Conservation (phyloP, 2,329 filamentous ascomycete species). For the Thielaviopsis euricoi region DNA sequence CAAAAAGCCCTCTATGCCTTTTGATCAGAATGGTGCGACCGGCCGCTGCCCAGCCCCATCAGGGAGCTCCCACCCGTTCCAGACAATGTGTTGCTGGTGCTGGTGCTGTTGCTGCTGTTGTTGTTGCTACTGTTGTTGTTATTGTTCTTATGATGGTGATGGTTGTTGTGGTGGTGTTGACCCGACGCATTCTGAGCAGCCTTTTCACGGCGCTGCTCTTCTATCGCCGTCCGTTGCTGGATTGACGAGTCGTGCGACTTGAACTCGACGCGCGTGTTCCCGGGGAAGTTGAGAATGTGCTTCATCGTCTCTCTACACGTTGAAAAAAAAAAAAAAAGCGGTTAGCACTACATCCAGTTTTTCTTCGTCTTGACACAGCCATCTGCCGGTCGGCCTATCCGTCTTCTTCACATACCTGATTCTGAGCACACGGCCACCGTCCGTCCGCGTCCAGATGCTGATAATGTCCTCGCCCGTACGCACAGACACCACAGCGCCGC, state of each 20-base stretch:
- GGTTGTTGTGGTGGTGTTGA: slow-evolving; percentile 19
- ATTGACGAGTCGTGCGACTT: slow-evolving; percentile 96
- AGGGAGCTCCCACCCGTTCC: background rate
- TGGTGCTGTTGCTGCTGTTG: background rate
- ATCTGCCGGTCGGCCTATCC: too few species aligned
- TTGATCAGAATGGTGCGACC: slow-evolving; percentile 5
- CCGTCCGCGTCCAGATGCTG: slow-evolving; percentile 92
- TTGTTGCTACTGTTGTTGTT: background rate
- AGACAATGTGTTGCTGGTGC: background rate
- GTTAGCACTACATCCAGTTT: background rate
- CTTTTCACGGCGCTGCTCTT: slow-evolving; percentile 84
- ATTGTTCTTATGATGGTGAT: background rate
- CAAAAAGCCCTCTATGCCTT: slow-evolving; percentile 4
- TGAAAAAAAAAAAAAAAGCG: slow-evolving; percentile 8
- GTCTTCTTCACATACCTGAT: slow-evolving; percentile 83
- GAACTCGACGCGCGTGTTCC: slow-evolving; percentile 83
- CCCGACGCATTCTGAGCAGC: slow-evolving; percentile 26
- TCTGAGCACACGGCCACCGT: slow-evolving; percentile 86
- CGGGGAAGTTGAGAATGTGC: slow-evolving; percentile 67
- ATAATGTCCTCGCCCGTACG: slow-evolving; percentile 92
- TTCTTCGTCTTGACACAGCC: too few species aligned
- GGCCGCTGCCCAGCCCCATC: background rate
- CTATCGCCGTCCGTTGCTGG: slow-evolving; percentile 74
- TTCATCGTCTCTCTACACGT: slow-evolving; percentile 72
- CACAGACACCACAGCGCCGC: slow-evolving; percentile 85